Conservation (phyloP, 345 rosid genomes). For the Stellera chamaejasme region DNA sequence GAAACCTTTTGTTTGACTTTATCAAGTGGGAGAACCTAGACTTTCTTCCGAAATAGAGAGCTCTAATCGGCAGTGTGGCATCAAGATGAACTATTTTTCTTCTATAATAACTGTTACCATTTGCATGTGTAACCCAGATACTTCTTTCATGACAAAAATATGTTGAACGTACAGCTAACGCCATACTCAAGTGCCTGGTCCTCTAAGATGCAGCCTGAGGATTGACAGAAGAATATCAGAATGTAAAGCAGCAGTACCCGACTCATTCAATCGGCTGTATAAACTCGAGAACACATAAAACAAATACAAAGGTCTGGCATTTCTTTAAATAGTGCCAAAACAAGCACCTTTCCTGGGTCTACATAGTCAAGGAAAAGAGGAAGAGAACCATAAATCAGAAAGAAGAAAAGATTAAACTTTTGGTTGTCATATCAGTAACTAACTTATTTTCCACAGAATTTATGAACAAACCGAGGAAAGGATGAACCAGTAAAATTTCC, state of each 20-base stretch:
- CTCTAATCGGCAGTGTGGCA: conserved; percentile 25
- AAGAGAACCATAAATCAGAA: too few species aligned
- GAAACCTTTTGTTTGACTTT: conserved; percentile 13
- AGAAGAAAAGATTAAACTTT: too few species aligned
- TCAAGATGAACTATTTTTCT: conserved; percentile 22
- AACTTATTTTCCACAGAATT: too few species aligned
- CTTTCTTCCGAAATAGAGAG: conserved; percentile 24
- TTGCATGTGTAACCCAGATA: conserved; percentile 22
- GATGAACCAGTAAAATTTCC: too few species aligned
- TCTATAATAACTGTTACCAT: conserved; percentile 19
- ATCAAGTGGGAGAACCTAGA: conserved; percentile 19
- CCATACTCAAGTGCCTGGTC: conserved; percentile 38
- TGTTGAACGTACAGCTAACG: conserved; percentile 38
- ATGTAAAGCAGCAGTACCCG: not conserved
- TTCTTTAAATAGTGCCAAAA: too few species aligned
- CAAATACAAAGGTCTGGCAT: not conserved
- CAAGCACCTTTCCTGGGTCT: too few species aligned
- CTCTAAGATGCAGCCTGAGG: conserved; percentile 25
- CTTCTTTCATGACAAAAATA: conserved; percentile 33
- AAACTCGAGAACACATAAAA: not conserved
- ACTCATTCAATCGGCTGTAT: not conserved
- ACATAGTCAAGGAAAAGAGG: too few species aligned
- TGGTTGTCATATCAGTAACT: too few species aligned
- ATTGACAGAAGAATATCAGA: conserved; percentile 1
- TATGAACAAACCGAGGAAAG: too few species aligned